Evolutionary conservation across 257 asterid species (phyloP).

Genomic region (Eustoma russellianum): DNA sequence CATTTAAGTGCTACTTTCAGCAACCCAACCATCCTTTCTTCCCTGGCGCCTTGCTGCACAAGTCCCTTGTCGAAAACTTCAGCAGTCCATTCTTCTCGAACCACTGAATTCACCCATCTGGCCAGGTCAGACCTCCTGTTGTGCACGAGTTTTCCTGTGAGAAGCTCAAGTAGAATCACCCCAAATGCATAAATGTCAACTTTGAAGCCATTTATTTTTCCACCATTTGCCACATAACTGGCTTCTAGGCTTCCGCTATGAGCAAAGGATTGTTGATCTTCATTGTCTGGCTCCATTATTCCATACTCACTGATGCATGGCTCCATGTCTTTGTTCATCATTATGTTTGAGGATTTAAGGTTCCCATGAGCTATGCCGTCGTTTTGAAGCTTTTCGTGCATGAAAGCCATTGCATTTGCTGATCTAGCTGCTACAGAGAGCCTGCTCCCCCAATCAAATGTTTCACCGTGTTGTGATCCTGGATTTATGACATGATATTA

Average conservation of each 20-base stretch:
- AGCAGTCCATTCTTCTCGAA: conserved; percentile 70
- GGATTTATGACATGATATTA: conserved; percentile 4
- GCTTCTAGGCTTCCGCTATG: conserved; percentile 9
- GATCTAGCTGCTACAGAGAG: conserved; percentile 36
- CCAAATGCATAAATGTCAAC: conserved; percentile 49
- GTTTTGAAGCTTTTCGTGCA: conserved; percentile 44
- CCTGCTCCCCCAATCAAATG: conserved; percentile 50
- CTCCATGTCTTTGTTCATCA: conserved; percentile 43
- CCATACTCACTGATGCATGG: conserved; percentile 69
- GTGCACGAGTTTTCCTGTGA: conserved; percentile 56
- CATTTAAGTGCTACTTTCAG: conserved; percentile 63
- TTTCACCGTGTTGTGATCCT: conserved; percentile 34
- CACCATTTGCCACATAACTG: background rate
- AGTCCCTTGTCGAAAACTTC: conserved; percentile 58
- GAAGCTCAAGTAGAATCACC: conserved; percentile 52
- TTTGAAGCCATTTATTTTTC: conserved; percentile 15
- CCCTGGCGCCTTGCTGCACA: conserved; percentile 43
- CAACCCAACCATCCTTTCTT: conserved; percentile 54
- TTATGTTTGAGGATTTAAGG: conserved; percentile 64
- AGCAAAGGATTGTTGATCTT: conserved; percentile 17
- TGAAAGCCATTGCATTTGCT: conserved; percentile 46
- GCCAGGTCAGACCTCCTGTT: conserved; percentile 47
- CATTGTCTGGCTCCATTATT: conserved; percentile 23
- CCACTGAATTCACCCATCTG: conserved; percentile 57
- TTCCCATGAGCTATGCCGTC: conserved; percentile 60